Percentiles rank a stretch among this genome's conserved stretches.
Conservation (phyloP, 192 early-diverging fungal species). For the Linnemannia exigua region DNA sequence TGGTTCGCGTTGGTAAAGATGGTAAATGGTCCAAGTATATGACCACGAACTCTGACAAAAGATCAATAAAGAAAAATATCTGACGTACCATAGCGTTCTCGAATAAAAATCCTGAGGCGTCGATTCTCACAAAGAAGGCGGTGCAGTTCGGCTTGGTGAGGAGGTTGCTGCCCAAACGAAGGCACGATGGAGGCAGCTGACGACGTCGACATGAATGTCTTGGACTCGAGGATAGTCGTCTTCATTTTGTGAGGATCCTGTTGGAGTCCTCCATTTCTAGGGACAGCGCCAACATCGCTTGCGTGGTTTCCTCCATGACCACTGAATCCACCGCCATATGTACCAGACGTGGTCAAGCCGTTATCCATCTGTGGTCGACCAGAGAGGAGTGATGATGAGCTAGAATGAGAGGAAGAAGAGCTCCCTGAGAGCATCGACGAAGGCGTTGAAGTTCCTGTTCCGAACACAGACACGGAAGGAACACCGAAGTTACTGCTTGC, state of each 20-base stretch:
- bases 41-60: background rate
- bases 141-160: background rate
- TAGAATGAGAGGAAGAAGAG: background rate
- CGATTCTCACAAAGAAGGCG: slow-evolving; percentile 11
- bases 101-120: slow-evolving; percentile 33
- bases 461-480: background rate
- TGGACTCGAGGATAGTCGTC: slow-evolving; percentile 11
- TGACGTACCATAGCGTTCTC: slow-evolving; percentile 26
- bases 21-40: background rate
- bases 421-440: background rate
- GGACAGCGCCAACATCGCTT: no score
- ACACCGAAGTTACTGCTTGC: background rate
- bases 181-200: slow-evolving; percentile 14
- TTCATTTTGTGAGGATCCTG: background rate
- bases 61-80: background rate
- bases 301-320: background rate
- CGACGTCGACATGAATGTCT: slow-evolving; percentile 15
- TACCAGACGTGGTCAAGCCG: background rate
- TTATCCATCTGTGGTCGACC: background rate
- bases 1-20: background rate
- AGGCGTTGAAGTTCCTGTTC: background rate
- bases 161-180: background rate
- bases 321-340: background rate
- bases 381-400: background rate
- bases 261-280: background rate